A percentile compares a stretch with the other conserved stretches of the same genome.
Evolutionary conservation across 768 basidiomycete genomes (phyloP).

Genomic region (Terana coerulea): DNA sequence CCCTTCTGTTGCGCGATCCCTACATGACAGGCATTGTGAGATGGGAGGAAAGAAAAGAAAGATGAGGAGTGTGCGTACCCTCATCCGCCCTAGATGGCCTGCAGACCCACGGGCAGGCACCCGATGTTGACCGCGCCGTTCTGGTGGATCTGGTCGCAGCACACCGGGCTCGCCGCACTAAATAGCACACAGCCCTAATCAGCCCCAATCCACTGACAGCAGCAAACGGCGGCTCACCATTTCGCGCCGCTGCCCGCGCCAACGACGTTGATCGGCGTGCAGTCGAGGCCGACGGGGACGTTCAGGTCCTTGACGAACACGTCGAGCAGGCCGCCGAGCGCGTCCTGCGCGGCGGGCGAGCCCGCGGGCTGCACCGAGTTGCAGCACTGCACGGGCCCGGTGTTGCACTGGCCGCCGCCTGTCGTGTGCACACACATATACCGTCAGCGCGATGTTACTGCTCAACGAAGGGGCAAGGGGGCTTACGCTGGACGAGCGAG

Average conservation of each 20-base stretch:
- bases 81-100: too few species aligned
- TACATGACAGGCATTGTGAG: too few species aligned
- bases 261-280: conserved; percentile 3
- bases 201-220: not conserved
- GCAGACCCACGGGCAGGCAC: conserved; percentile 23
- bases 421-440: too few species aligned
- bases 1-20: too few species aligned
- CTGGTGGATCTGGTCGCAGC: conserved; percentile 23
- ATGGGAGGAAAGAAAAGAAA: too few species aligned
- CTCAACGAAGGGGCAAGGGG: too few species aligned
- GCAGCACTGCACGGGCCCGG: conserved; percentile 22
- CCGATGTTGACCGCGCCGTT: conserved; percentile 24
- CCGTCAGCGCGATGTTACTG: too few species aligned
- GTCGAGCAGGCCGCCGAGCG: not conserved
- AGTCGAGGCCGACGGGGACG: conserved; percentile 8
- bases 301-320: not conserved
- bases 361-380: conserved; percentile 14
- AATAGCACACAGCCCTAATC: not conserved
- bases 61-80: too few species aligned
- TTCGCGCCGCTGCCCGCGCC: not conserved
- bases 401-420: conserved; percentile 10
- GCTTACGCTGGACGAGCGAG: too few species aligned
- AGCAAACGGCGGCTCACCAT: not conserved
- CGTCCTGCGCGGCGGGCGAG: not conserved
- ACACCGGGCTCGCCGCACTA: conserved; percentile 19